Base-by-base conservation (phyloP, 2,329 filamentous ascomycete species). In the Byssochlamys sp. region DNA sequence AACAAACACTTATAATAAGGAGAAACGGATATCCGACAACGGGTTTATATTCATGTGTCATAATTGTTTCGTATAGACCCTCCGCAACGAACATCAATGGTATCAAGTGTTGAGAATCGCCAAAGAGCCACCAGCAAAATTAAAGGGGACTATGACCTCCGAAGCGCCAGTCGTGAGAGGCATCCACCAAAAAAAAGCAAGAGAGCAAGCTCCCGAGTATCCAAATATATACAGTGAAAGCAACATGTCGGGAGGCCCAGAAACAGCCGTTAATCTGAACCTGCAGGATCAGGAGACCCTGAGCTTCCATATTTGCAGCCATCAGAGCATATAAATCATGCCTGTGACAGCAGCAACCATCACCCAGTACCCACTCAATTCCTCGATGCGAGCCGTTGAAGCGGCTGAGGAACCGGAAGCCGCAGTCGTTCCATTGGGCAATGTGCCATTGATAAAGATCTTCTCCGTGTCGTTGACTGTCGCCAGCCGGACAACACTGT, bases 381-480 rank as follows among this genome's bases (percentile, higher is more conserved):
- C 67, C 33, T 70, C 51, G 28, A 69, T 51, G 14, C 60, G 57
- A 19, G 64, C 59, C 19, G 61, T 51, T 4, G 64, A 59, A 27
- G 56, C 63, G 25, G 60, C 66, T 5, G 63, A 62, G 52, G 60
- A 57, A 14, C 56, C 57, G 28, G 12, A 6, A 39, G 62, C 53
- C 24, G 67, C 66, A 5, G 74, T 76, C 3, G 76, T 77, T 11
- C 75, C 75, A 57, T 74, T 79, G 2, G 72, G 71, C 56, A 79
- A 62, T 1, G 75, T 78, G 2, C 77, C 77, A 56, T 80, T 79
- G 62, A 80, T 73, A 57, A 74, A 75, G n/a, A 78, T 73, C 28
- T 64, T 73, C 56, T 69, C 67, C 6, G 74, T 77, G 51, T 71
- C 76, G 55, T 78, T 78, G 24, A 72, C 75, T 31, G 68, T 65